phyloP scores from a whole-genome alignment of 495 filamentous ascomycete species.

The Talaromyces thailandensis region DNA sequence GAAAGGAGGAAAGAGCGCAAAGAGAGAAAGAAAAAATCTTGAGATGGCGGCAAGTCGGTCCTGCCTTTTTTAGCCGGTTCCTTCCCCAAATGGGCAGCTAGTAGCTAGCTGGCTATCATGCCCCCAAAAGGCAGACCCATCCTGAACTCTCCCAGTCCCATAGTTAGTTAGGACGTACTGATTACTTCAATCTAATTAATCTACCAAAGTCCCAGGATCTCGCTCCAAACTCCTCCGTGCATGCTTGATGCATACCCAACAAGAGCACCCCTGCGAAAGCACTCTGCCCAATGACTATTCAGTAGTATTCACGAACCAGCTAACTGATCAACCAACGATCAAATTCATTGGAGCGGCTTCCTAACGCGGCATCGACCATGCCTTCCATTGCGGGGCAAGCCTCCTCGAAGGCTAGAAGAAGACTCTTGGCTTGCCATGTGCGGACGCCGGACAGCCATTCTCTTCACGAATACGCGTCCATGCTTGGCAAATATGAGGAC shows the following conservation, averaged over 20 bases:
- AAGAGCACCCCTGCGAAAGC: not conserved
- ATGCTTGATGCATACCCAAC: not conserved
- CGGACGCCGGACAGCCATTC: not conserved
- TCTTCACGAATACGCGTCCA: not conserved
- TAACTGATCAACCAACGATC: not conserved
- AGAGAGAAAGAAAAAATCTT: conserved; percentile 1
- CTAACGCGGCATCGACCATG: not conserved
- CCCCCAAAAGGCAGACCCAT: not conserved
- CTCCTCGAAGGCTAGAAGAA: too few relatives aligned
- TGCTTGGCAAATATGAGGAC: not conserved
- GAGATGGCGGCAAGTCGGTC: not conserved
- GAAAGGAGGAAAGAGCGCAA: not conserved
- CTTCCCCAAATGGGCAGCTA: not conserved
- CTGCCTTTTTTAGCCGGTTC: not conserved
- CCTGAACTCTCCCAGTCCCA: not conserved
- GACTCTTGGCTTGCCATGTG: not conserved
- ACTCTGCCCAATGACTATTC: not conserved
- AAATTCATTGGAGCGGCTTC: not conserved
- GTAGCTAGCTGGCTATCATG: not conserved
- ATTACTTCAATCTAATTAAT: too few relatives aligned
- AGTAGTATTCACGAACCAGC: not conserved
- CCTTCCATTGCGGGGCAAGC: not conserved
- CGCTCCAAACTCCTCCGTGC: not conserved
- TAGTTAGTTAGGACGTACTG: too few relatives aligned
- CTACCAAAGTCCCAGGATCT: not conserved